Conservation (phyloP, 768 basidiomycete genomes). For the Coprinellus micaceus region DNA sequence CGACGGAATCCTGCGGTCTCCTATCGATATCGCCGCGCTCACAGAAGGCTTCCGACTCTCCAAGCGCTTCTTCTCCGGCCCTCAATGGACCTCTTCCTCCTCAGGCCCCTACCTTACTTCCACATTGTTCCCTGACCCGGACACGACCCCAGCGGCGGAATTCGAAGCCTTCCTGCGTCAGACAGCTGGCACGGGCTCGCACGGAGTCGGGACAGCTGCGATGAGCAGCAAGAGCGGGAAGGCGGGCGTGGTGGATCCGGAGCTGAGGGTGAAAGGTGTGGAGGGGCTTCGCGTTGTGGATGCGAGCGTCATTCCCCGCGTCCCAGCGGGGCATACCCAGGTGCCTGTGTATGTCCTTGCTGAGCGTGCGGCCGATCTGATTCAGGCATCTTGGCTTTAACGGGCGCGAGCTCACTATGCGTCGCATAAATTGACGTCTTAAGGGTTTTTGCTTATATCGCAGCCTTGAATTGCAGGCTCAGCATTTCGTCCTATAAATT, state of each 20-base stretch:
- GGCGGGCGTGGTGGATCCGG: slow-evolving; percentile 34
- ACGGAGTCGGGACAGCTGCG: slow-evolving; percentile 30
- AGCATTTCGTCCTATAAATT: no score
- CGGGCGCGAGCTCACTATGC: no score
- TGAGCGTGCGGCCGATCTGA: neutral
- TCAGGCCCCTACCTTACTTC: neutral
- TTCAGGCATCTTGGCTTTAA: neutral
- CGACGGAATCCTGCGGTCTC: slow-evolving; percentile 2
- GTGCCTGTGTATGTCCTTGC: neutral
- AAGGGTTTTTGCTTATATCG: no score
- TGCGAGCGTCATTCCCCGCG: slow-evolving; percentile 22
- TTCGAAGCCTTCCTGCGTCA: slow-evolving; percentile 18
- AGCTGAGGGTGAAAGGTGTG: slow-evolving; percentile 33
- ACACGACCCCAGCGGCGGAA: slow-evolving; percentile 1
- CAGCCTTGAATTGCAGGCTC: no score
- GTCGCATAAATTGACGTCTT: no score
- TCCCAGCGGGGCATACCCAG: neutral
- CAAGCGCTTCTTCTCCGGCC: slow-evolving; percentile 5
- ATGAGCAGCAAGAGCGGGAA: slow-evolving; percentile 25
- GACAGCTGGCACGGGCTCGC: slow-evolving; percentile 20
- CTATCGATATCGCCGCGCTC: slow-evolving; percentile 10
- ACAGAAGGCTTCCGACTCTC: slow-evolving; percentile 12
- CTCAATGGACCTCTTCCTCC: slow-evolving; percentile 3
- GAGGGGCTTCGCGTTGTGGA: no score
- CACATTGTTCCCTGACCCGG: neutral